These are phyloP conservation scores for Thelonectria blattea DNA, from an alignment of 2,329 filamentous ascomycete genomes.

Conservation along the genomic window DNA sequence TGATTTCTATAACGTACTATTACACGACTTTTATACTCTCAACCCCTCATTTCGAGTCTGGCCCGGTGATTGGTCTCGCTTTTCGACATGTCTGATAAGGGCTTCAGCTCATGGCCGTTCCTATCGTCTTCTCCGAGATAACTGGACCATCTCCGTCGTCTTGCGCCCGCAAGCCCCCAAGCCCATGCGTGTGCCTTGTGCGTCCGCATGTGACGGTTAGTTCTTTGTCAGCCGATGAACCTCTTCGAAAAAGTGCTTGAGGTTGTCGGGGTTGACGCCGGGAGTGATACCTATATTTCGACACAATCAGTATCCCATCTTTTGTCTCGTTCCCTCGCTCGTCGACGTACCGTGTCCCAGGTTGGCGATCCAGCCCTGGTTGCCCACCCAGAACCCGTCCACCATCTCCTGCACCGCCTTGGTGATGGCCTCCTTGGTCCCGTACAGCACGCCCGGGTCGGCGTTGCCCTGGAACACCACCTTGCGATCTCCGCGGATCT, in stretches of 20 bases:
- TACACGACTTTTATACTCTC: conserved; percentile 24
- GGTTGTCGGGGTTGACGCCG: conserved; percentile 88
- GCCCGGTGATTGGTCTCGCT: conserved; percentile 8
- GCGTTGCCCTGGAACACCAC: conserved; percentile 93
- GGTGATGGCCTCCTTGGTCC: conserved; percentile 80
- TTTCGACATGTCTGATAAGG: conserved; percentile 16
- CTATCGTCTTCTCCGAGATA: conserved; percentile 8
- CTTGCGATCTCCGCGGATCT: conserved; percentile 74
- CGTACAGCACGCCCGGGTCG: conserved; percentile 92
- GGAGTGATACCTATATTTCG: conserved; percentile 78
- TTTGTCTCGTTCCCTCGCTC: not conserved
- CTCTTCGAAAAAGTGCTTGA: conserved; percentile 94
- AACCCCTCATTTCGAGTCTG: conserved; percentile 12
- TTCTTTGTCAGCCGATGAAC: conserved; percentile 73
- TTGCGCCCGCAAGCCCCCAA: not conserved
- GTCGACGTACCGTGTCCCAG: conserved; percentile 81
- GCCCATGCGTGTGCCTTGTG: not conserved
- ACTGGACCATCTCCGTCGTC: not conserved
- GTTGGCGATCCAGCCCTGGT: conserved; percentile 96
- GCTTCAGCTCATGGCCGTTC: not conserved
- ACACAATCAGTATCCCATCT: conserved; percentile 18
- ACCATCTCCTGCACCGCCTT: conserved; percentile 85
- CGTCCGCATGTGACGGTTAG: conserved; percentile 19
- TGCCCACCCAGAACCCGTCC: conserved; percentile 77
- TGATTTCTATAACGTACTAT: conserved; percentile 32